Percentiles rank a stretch among this genome's conserved stretches.
phyloP scores from a whole-genome alignment of 148 eudicot species.

The Rhododendron williamsianum region DNA sequence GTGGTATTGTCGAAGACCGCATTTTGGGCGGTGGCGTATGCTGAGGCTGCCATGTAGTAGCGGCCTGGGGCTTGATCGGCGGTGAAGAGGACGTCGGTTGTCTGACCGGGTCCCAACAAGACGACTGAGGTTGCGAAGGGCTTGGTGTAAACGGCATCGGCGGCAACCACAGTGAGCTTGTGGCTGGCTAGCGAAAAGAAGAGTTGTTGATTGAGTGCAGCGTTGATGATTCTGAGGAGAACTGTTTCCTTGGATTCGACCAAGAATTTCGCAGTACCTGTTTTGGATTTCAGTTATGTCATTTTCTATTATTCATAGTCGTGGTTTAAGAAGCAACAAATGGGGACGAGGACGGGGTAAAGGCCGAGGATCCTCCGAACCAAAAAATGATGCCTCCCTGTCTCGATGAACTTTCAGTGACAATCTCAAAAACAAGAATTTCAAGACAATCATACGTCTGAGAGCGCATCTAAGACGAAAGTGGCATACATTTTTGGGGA shows the following conservation, averaged over 20 bases:
- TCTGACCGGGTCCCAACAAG: slow-evolving; percentile 89
- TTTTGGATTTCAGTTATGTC: slow-evolving; percentile 5
- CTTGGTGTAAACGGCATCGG: slow-evolving; percentile 66
- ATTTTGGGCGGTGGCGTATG: slow-evolving; percentile 59
- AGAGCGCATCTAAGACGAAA: too few relatives aligned
- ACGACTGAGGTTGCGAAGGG: slow-evolving; percentile 61
- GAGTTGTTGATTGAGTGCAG: slow-evolving; percentile 93
- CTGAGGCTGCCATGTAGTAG: slow-evolving; percentile 80
- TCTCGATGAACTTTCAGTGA: too few relatives aligned
- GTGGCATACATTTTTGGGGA: too few relatives aligned
- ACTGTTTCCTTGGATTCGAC: slow-evolving; percentile 55
- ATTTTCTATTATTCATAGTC: background rate
- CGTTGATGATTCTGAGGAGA: slow-evolving; percentile 80
- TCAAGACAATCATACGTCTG: too few relatives aligned
- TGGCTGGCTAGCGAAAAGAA: slow-evolving; percentile 80
- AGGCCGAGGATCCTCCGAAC: too few relatives aligned
- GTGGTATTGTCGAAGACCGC: slow-evolving; percentile 80
- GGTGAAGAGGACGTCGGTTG: slow-evolving; percentile 69
- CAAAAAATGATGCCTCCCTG: too few relatives aligned
- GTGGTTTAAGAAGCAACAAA: too few relatives aligned
- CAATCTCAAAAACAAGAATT: too few relatives aligned
- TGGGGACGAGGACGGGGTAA: too few relatives aligned
- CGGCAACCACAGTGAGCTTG: slow-evolving; percentile 62
- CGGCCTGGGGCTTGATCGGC: slow-evolving; percentile 62
- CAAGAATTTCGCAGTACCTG: slow-evolving; percentile 48